phyloP scores from a whole-genome alignment of 306 rosid species.

The Quercus aquifolioides region DNA sequence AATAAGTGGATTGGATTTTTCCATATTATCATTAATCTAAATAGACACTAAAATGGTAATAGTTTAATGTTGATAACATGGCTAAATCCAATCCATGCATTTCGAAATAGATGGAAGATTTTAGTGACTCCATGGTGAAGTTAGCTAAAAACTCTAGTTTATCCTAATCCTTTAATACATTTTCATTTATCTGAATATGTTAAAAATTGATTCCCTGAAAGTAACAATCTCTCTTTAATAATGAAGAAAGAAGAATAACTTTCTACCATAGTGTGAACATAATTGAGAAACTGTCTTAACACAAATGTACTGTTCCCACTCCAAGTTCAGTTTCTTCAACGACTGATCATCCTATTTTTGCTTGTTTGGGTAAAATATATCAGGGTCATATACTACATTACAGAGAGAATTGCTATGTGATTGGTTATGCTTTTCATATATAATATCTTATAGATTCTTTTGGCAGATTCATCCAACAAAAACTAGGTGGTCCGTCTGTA shows the following conservation, averaged over 20 bases:
- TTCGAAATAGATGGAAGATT: too few relatives aligned
- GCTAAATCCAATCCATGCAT: too few relatives aligned
- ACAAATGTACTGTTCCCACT: background rate
- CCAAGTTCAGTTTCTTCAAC: background rate
- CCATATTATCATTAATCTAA: too few relatives aligned
- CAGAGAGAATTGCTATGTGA: too few relatives aligned
- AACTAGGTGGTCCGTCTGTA: constrained; percentile 70
- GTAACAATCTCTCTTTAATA: background rate
- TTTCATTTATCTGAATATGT: too few relatives aligned
- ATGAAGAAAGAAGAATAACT: background rate
- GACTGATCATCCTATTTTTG: background rate
- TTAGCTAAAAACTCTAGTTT: too few relatives aligned
- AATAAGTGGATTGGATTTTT: too few relatives aligned
- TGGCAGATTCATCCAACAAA: constrained; percentile 83
- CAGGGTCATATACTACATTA: background rate
- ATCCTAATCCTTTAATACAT: too few relatives aligned
- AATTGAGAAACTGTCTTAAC: background rate
- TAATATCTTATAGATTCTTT: background rate
- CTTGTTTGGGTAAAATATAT: background rate
- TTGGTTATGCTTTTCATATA: background rate
- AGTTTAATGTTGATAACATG: too few relatives aligned
- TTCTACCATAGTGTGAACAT: background rate
- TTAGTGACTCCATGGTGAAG: too few relatives aligned
- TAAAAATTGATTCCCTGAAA: too few relatives aligned
- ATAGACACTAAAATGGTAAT: too few relatives aligned